Evolutionary conservation across 2,329 filamentous ascomycete genomes (phyloP).

Genomic region (Microdochium nivale): DNA sequence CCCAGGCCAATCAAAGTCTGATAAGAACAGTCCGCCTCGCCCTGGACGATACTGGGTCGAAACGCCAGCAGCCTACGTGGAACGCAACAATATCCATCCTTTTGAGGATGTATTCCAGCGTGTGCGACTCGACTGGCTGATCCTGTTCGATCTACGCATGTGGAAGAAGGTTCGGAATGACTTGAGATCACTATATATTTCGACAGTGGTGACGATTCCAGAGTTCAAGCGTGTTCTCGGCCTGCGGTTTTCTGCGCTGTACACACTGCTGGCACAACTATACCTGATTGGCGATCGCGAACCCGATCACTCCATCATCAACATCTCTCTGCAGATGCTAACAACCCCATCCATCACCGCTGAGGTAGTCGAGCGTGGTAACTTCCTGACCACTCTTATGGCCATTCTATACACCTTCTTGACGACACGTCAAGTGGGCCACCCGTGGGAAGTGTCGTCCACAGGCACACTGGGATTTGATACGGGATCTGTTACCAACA

Average conservation of each 20-base stretch:
- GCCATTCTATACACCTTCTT: conserved; percentile 96
- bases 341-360: conserved; percentile 95
- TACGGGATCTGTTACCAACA: conserved; percentile 87
- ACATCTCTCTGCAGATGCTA: conserved; percentile 90
- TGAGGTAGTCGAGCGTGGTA: conserved; percentile 88
- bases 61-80: conserved; percentile 62
- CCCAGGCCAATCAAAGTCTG: conserved; percentile 41
- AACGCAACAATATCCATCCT: conserved; percentile 52
- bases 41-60: conserved; percentile 81
- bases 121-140: conserved; percentile 86
- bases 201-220: conserved; percentile 89
- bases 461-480: conserved; percentile 87
- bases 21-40: conserved; percentile 42
- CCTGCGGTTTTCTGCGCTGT: conserved; percentile 87
- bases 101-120: conserved; percentile 86
- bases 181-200: conserved; percentile 88
- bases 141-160: conserved; percentile 87
- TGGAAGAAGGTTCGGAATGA: conserved; percentile 95
- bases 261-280: conserved; percentile 86
- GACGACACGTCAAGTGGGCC: conserved; percentile 89
- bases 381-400: conserved; percentile 91
- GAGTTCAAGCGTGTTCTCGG: conserved; percentile 93
- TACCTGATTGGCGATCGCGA: conserved; percentile 95
- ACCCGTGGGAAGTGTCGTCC: conserved; percentile 81
- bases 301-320: conserved; percentile 97